Percentiles rank a stretch among this genome's conserved stretches.
Evolutionary conservation across 108 stramenopile species (phyloP).

Genomic region (Pseudonitzschia pungens): DNA sequence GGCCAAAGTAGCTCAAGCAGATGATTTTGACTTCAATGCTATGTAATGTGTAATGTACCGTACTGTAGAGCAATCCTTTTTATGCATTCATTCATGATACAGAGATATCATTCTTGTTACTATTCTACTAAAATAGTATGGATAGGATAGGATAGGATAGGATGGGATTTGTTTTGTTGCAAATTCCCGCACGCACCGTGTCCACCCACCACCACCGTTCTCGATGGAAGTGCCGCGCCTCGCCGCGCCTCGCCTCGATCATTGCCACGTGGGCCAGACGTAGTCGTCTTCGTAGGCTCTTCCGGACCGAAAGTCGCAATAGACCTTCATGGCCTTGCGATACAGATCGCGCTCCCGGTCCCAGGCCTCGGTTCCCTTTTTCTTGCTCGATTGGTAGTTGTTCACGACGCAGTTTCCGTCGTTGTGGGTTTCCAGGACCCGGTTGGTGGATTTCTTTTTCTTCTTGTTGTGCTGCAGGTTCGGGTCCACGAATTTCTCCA

Average conservation of each 20-base stretch:
- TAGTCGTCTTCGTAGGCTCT: conserved; percentile 63
- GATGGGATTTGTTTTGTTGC: too few relatives aligned
- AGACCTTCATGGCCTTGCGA: conserved; percentile 71
- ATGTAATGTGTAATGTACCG: conserved; percentile 26
- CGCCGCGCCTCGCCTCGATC: too few relatives aligned
- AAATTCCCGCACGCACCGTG: too few relatives aligned
- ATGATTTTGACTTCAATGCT: conserved; percentile 68
- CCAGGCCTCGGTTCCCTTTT: conserved; percentile 30
- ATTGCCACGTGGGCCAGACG: conserved; percentile 48
- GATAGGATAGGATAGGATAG: too few relatives aligned
- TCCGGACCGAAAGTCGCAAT: conserved; percentile 77
- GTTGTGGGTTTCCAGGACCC: conserved; percentile 46
- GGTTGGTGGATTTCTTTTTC: neutral
- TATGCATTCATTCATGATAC: too few relatives aligned
- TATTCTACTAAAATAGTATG: neutral
- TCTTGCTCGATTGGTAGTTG: conserved; percentile 50
- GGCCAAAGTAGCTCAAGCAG: conserved; percentile 60
- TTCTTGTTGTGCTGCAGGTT: conserved; percentile 77
- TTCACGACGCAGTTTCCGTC: conserved; percentile 46
- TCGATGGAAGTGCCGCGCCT: too few relatives aligned
- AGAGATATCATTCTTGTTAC: neutral
- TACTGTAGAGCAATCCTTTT: neutral
- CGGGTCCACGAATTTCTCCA: conserved; percentile 81
- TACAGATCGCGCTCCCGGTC: conserved; percentile 56
- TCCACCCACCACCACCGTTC: too few relatives aligned